Base-by-base conservation (phyloP, 225 moss, liverwort and hornwort genomes). In the Anthoceros angustus region DNA sequence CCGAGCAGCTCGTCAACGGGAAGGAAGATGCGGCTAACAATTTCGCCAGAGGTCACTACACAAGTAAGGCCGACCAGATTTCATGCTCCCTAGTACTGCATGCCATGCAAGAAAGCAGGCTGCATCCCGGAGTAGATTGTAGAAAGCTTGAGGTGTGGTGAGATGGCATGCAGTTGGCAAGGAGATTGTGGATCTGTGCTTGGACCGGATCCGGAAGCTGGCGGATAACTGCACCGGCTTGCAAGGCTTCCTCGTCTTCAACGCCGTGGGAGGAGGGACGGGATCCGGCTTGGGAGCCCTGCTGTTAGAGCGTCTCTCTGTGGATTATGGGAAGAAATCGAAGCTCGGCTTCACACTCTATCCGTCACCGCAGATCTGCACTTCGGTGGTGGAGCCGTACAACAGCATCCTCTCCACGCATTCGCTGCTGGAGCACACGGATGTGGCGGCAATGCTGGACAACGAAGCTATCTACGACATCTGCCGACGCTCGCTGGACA, bases 261-360 rank as follows among this genome's bases (percentile, higher is more conserved):
- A 55, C 23, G 55, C 55, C 23, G 55, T 55, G 7, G 55, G 55
- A 55, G 55, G 55, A 15, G 55, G 55, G 2, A 55, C 55, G 23
- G 55, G 55, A 55, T 55, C 55, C 55, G 55, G 55, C 55, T 55
- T 55, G 55, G 55, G 55, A 55, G 18, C 55, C n/a, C 23, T 55
- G 55, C n/a, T 55, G 18, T 23, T 55, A 0, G 55, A 55, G 55
- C 55, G 55, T 23, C 55, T 55, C 14, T 55, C 55, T 15, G 55
- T 55, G 55, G 55, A 55, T 23, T 55, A 55, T 20, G 55, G 55
- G 5, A 55, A 55, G 55, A 55, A 55, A 55, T 55, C 55, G 5
- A 55, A 55, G 55, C 55, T 55, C 18, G 55, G 55, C n/a, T 55
- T 55, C 55, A 55, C 55, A 55, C 55, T 55, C 55, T 55, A 55